Evolutionary conservation across 306 rosid genomes (phyloP), one percentile per base, ranked within the genome.

Genomic region (Begonia peltatifolia): DNA sequence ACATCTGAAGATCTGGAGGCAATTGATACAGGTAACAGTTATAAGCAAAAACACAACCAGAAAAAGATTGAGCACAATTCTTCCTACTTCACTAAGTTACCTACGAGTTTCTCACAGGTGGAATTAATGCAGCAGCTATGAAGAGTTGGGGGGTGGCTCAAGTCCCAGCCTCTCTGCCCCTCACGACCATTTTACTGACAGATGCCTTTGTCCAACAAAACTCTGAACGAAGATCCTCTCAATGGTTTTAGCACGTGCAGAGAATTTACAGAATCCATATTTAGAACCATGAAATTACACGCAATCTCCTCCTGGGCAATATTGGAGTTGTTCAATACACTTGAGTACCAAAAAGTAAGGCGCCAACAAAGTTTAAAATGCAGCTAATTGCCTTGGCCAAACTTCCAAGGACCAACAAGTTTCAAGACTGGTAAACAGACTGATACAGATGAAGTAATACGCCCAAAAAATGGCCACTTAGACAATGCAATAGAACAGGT

Each of bases 61-160:
- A 9, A 5, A 52, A 67, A 18, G 30, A 6, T 20, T 58, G 9
- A 66, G 47, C 6, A 38, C 48, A 43, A 9, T 44, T 49, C 59
- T 43, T 56, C 18, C 63, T 18, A 68, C 30, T 20, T 44, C 56
- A 5, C 36, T 42, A 9, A 60, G 36, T 15, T 57, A 38, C 78
- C 67, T 68, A 90, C 99, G 83, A 66, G 66, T 77, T 83, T 42
- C 80, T 83, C 58, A 86, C 59, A n/a, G 99, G 95, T 10, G 94
- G 84, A 10, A 79, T 74, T 72, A 86, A 66, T 15, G 81, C 95
- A 3, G 94, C 81, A 52, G 88, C 92, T 9, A 85, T 58, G 0
- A 84, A 76, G 14, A 86, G 70, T 65, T 42, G 64, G 92, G 78
- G 50, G 54, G 64, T 1, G 80, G 69, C 35, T 70, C 77, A 49